phyloP scores from a whole-genome alignment of 225 moss, liverwort and hornwort species.

The Antitrichia curtipendula region DNA sequence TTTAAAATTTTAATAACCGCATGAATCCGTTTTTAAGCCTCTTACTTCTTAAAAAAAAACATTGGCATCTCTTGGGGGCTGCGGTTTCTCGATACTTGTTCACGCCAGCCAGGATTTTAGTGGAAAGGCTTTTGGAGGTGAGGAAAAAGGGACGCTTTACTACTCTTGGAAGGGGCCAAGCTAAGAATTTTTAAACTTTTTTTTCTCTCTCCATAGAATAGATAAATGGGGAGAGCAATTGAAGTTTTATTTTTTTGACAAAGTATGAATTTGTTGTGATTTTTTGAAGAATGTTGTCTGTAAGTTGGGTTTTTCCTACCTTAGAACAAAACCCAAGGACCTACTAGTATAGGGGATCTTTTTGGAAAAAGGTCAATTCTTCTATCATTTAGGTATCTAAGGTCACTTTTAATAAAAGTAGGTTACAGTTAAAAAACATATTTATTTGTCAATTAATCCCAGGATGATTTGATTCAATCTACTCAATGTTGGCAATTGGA shows the following conservation, averaged over 20 bases:
- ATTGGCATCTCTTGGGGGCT: neutral
- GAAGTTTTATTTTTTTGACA: neutral
- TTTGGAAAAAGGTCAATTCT: no score
- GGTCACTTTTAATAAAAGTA: no score
- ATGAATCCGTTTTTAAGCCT: neutral
- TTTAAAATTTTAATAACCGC: fast-evolving
- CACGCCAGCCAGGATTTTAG: neutral
- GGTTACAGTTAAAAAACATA: no score
- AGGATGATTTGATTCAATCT: no score
- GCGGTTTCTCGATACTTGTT: neutral
- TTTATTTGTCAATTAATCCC: no score
- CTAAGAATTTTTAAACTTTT: no score
- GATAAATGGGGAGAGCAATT: neutral
- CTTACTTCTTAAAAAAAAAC: neutral
- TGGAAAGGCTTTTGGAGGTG: neutral
- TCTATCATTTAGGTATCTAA: no score
- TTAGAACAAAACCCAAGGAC: no score
- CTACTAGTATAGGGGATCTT: no score
- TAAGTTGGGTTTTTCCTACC: no score
- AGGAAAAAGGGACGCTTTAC: neutral
- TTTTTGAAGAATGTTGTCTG: neutral
- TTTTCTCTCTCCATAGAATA: no score
- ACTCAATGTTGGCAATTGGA: no score
- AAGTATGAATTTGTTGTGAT: neutral
- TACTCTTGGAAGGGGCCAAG: neutral